Base-by-base conservation (phyloP, 139 green algal species). In the Marvania coccoides region DNA sequence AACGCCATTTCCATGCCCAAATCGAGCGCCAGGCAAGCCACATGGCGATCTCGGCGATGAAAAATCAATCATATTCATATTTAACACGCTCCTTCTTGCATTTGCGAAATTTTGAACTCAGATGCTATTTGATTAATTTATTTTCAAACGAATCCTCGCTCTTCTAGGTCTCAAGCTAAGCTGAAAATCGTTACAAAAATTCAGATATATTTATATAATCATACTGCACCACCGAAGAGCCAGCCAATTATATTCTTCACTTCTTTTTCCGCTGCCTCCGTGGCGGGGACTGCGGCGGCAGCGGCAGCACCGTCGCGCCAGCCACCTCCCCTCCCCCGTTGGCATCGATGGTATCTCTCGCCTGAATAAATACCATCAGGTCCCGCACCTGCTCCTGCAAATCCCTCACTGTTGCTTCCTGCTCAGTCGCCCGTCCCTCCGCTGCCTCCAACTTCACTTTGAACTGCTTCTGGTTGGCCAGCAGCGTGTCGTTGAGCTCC, bases 301-400 rank as follows among this genome's bases (percentile, higher is more conserved):
- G 6, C 12, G 68, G 74, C 48, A 83, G 48, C 47, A 82, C 19
- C 13, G 74, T 66, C 13, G 53, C 77, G 10, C 74, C 84, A 13
- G 65, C 64, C 34, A 86, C 48, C 59, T 89, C 85, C 0, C 64
- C 76, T 0, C 37, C 64, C 12, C 67, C 70, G 0, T 9, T 58
- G 1, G 57, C 59, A 23, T 74, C 59, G n/a, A 91, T 81, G 23
- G 70, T 75, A 6, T 76, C 67, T 47, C 87, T 61, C 2, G 84
- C 85, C 73, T 96, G 80, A 6, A 95, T 72, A 65, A 84, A 92
- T 8, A 95, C 68, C 72, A 90, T 90, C 10, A 95, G 65, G 64
- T 95, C 88, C 0, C 86, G 79, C 2, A 90, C 85, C 59, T 84
- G 75, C 14, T 82, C 75, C 42, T 80, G 56, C 29, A 82, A 15